These are phyloP conservation scores for Chrysochromulina parva DNA, from an alignment of 78 protist genomes.

Conservation along the genomic window DNA sequence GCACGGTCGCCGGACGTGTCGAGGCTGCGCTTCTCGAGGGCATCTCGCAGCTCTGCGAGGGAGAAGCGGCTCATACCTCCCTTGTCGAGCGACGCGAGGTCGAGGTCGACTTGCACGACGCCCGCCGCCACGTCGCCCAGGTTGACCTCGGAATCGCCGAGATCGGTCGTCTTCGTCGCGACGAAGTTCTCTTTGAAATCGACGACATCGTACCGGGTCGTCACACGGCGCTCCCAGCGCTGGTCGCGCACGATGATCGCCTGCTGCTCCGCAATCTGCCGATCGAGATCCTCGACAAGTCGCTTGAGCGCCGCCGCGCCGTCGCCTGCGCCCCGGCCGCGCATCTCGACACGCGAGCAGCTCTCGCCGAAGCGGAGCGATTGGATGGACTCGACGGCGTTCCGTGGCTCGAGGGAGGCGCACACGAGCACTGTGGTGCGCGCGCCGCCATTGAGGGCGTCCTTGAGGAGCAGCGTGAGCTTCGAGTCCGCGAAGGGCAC, in stretches of 20 bases:
- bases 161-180: no score
- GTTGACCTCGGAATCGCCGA: no score
- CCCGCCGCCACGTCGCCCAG: no score
- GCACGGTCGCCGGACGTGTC: no score
- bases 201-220: background rate
- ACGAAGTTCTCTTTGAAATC: background rate
- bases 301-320: background rate
- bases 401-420: background rate
- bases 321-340: background rate
- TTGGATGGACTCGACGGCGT: conserved; percentile 34
- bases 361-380: conserved; percentile 50
- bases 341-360: background rate
- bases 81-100: no score
- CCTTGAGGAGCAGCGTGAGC: conserved; percentile 36
- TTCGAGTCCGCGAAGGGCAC: conserved; percentile 40
- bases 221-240: conserved; percentile 28
- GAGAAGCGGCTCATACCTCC: no score
- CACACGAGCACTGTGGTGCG: conserved; percentile 3
- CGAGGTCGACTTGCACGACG: no score
- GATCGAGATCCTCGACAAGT: background rate
- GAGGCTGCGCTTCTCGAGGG: no score
- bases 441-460: conserved; percentile 24
- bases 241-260: background rate
- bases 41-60: no score
- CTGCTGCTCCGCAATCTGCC: background rate